Conservation (phyloP, 2,329 filamentous ascomycete species). For the Aspergillus nomiae region DNA sequence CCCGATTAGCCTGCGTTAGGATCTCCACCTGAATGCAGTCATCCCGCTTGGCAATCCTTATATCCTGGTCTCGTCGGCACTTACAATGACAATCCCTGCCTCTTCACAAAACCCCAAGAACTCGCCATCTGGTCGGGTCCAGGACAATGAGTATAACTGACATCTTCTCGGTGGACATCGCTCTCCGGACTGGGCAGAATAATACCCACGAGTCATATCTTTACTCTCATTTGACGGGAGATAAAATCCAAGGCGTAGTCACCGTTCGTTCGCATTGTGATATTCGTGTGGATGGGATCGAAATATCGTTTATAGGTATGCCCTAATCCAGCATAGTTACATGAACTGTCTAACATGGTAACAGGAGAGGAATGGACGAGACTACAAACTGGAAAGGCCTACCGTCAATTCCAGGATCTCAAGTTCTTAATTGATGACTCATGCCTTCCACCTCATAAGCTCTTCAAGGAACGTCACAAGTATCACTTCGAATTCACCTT, state of each 20-base stretch:
- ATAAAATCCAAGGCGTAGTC: constrained; percentile 10
- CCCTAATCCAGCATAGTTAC: too few species aligned
- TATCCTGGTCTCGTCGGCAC: neutral
- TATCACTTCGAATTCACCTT: constrained; percentile 12
- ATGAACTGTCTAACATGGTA: neutral
- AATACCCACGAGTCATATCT: constrained; percentile 2
- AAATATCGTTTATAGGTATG: constrained; percentile 12
- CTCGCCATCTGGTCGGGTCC: neutral
- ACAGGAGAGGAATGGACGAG: constrained; percentile 14
- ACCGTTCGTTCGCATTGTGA: constrained; percentile 7
- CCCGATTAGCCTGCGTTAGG: neutral
- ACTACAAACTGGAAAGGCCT: constrained; percentile 8
- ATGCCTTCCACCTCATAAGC: constrained; percentile 2
- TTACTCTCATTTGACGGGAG: constrained; percentile 10
- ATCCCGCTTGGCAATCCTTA: neutral
- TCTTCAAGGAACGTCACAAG: constrained; percentile 4
- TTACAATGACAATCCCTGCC: neutral
- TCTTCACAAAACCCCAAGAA: too few species aligned
- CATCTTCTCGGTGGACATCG: neutral
- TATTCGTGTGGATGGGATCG: constrained; percentile 7
- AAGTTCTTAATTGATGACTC: constrained; percentile 1
- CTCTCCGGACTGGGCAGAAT: neutral
- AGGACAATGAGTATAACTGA: neutral
- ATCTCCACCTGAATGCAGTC: neutral
- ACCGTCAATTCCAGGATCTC: constrained; percentile 11